Base-by-base conservation (phyloP, 1,139 yeast species). In the Magnusiomyces tetraspermus region DNA sequence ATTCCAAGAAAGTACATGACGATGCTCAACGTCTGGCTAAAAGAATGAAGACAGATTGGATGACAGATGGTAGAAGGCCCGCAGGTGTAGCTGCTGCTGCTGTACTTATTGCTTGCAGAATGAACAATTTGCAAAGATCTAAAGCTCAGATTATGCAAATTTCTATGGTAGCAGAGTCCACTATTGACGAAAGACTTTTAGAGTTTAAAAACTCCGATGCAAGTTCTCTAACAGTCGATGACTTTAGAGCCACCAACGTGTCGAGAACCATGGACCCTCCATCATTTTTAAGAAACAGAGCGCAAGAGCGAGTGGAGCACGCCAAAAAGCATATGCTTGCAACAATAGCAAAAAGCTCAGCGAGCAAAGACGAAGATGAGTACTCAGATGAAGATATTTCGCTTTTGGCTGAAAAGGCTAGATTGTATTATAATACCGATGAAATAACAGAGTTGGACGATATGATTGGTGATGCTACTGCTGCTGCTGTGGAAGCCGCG, bases 81-180 rank as follows among this genome's bases (percentile, higher is more conserved):
- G 97, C 98, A 0, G 98, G 99, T 63, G 80, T 92, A 51, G 98
- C 98, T 0, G 99, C 98, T 30, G 98, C 98, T 0, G 89, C 97
- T 68, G 77, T 92, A 1, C 68, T 94, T 49, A 71, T 92, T 51
- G 98, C 99, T 0, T 92, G 97, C 2, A 77, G 98, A 68, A 92
- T 92, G 97, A 92, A 92, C 69, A 90, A 90, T 63, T 82, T 86
- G 66, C 77, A 96, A 62, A 76, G 97, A 63, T 84, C 95, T 3
- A 96, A 92, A 68, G 80, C 92, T 1, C 97, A 94, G 65, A 84
- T 94, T 53, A 97, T 92, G 23, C 94, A 95, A 0, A 92, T 92
- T 24, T 94, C 98, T 1, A 96, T 88, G 67, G 92, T 94, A 31
- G 96, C 96, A 2, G 95, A 88, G 60, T 95, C 85, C 57, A 94